Percentiles rank a stretch among this genome's conserved stretches.
phyloP scores from a whole-genome alignment of 169 alveolate genomes.

The Eimeria praecox region DNA sequence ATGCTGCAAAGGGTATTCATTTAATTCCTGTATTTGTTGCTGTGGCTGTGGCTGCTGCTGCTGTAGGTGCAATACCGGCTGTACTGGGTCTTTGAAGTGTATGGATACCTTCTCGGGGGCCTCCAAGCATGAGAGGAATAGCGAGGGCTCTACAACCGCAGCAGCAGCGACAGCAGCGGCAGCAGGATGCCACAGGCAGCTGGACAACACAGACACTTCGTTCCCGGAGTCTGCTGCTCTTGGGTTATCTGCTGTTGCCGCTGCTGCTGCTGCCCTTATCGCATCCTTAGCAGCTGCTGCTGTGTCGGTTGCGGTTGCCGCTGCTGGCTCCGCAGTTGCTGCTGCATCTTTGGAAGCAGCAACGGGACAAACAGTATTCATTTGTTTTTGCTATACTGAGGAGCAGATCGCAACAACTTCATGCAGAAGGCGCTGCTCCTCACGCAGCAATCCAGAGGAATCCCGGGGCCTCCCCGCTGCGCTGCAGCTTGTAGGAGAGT shows the following conservation, averaged over 20 bases:
- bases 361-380: neutral
- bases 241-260: neutral
- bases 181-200: slow-evolving; percentile 29
- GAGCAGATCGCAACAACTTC: neutral
- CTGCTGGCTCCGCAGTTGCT: neutral
- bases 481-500: neutral
- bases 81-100: slow-evolving; percentile 21
- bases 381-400: neutral
- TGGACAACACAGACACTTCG: neutral
- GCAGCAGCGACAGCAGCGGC: slow-evolving; percentile 24
- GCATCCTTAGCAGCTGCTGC: neutral
- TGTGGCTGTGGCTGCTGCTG: slow-evolving; percentile 10
- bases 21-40: neutral
- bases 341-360: neutral
- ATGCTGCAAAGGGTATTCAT: neutral
- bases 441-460: neutral
- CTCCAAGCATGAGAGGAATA: slow-evolving; percentile 21
- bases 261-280: slow-evolving; percentile 10
- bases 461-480: neutral
- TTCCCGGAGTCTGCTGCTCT: neutral
- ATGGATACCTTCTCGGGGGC: slow-evolving; percentile 48
- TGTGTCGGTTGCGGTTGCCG: neutral
- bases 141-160: neutral
- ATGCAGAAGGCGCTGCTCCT: neutral
- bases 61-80: slow-evolving; percentile 29